Evolutionary conservation across 768 basidiomycete genomes (phyloP), one percentile per base, ranked within the genome.

Genomic region (Suillus americanus): DNA sequence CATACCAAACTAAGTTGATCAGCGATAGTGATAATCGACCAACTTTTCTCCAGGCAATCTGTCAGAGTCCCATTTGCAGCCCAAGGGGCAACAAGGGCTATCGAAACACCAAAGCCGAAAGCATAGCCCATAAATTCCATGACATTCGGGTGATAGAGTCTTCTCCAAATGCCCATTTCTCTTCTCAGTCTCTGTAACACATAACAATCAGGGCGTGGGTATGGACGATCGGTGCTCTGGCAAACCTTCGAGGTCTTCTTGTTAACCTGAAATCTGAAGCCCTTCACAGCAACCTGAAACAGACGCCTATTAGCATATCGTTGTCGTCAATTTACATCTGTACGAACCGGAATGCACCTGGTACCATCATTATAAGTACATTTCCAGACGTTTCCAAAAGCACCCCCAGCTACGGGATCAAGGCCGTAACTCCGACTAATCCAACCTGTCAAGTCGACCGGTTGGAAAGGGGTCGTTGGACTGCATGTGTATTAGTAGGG

Each of bases 101-200:
- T 56, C 25, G 65, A 64, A 9, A 67, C 66, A 18, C 74, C 72
- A 54, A 69, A 72, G 35, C 70, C 68, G 14, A 62, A 67, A 30
- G 70, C 57, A 10, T 67, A 45, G 12, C 74, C 71, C 37, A 64
- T 67, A 14, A 74, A 66, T 12, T 69, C 68, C n/a, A 74, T 57
- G 18, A 74, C 65, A 53, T 74, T 72, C 3, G 30, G 57, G 56
- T 71, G 67, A 12, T 61, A 37, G 2, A 74, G 62, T 53, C 65
- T 33, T 48, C 62, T 67, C 74, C 74, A 75, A 23, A 73, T 66
- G 18, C 67, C 65, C 18, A 73, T 62, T 55, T 74, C 73, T 45
- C 73, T 65, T 9, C 67, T 63, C 30, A 74, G 60, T 43, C 65
- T 45, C 70, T 70, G 54, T 33, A 28, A 57, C 33, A 45, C 4